Percentiles rank a stretch among this genome's conserved stretches.
These are phyloP conservation scores for Yamagishiella unicocca DNA, from an alignment of 139 green algal species.

Conservation along the genomic window DNA sequence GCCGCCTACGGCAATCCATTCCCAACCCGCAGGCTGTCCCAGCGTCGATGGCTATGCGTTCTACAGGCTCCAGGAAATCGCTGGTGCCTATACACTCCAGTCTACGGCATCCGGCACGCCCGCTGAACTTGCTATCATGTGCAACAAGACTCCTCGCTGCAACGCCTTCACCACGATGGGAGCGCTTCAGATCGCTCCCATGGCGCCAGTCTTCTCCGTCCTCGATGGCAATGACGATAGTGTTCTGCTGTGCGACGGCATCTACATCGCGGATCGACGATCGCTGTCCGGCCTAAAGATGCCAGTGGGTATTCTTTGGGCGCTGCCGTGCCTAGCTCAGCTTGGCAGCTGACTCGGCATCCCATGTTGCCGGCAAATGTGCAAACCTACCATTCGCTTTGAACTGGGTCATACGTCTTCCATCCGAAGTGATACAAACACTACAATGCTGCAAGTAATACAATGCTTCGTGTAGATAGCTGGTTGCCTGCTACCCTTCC, in stretches of 20 bases:
- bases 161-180: constrained; percentile 5
- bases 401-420: too few species aligned
- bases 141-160: neutral
- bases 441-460: too few species aligned
- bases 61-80: neutral
- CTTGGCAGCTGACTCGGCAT: too few species aligned
- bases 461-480: too few species aligned
- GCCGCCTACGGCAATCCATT: neutral
- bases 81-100: neutral
- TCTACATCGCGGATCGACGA: neutral
- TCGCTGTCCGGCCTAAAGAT: neutral
- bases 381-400: too few species aligned
- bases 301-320: neutral
- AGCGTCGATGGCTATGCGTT: neutral
- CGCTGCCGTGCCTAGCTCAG: too few species aligned
- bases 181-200: neutral
- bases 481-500: neutral
- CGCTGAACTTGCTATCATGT: neutral
- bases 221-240: neutral
- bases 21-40: constrained; percentile 1
- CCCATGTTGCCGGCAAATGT: too few species aligned
- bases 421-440: too few species aligned
- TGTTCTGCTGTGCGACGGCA: neutral
- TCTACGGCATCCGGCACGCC: neutral
- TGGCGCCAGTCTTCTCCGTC: neutral